Conservation (phyloP, 257 asterid species). For the Solanum lycopersicoides region DNA sequence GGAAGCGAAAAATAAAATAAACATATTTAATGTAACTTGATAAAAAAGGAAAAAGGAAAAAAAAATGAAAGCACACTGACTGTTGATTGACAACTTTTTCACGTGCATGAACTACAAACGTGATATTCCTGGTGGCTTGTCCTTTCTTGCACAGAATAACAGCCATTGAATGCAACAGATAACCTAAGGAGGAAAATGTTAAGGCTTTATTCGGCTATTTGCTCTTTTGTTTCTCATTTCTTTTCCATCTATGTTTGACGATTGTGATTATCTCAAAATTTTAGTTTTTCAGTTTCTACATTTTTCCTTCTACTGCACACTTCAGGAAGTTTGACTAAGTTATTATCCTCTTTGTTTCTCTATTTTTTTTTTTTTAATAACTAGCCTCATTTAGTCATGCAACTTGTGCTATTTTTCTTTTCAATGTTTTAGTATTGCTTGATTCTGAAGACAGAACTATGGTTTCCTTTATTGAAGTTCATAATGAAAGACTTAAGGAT, state of each 20-base stretch:
- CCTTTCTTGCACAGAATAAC: not conserved
- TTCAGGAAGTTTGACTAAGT: not conserved
- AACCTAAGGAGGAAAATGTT: not conserved
- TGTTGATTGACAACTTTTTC: not conserved
- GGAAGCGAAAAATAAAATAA: not conserved
- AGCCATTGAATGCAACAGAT: not conserved
- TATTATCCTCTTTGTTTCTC: not conserved
- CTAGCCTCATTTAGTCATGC: not conserved
- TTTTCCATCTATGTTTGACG: not conserved
- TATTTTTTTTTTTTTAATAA: not conserved
- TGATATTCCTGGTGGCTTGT: not conserved
- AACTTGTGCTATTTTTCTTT: not conserved
- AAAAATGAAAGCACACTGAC: not conserved
- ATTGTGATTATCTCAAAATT: not conserved
- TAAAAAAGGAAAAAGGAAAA: not conserved
- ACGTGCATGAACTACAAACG: not conserved
- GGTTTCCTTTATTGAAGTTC: slow-evolving; percentile 28
- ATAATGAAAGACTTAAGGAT: slow-evolving; percentile 35
- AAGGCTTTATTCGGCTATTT: not conserved
- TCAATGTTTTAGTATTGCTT: not conserved
- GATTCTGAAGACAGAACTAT: slow-evolving; percentile 4
- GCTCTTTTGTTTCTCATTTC: not conserved
- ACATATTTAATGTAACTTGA: not conserved
- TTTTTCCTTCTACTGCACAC: not conserved
- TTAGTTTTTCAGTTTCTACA: not conserved